phyloP scores from a whole-genome alignment of 352 stramenopile genomes.

The Nothophytophthora sp. region DNA sequence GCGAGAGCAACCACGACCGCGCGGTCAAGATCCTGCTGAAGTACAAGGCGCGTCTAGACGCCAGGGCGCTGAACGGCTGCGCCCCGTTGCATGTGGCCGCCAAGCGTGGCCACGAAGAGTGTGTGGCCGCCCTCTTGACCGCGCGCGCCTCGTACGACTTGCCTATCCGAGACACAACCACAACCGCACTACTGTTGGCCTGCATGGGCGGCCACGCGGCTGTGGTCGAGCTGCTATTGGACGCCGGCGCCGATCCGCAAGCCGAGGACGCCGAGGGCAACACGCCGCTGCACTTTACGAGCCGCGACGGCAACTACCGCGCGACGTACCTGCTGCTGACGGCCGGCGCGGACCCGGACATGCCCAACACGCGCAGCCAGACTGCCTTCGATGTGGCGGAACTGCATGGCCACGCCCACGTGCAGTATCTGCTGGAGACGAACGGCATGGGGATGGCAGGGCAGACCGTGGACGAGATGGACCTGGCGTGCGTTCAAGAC shows the following conservation, averaged over 20 bases:
- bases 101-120: conserved; percentile 48
- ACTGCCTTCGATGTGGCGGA: conserved; percentile 82
- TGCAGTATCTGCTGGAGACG: conserved; percentile 80
- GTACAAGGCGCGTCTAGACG: conserved; percentile 50
- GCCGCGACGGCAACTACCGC: conserved; percentile 73
- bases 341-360: conserved; percentile 81
- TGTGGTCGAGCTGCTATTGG: conserved; percentile 72
- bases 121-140: conserved; percentile 48
- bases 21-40: conserved; percentile 60
- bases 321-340: conserved; percentile 79
- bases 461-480: conserved; percentile 58
- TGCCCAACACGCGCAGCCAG: conserved; percentile 80
- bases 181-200: conserved; percentile 78
- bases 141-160: conserved; percentile 53
- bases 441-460: conserved; percentile 63
- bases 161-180: conserved; percentile 34
- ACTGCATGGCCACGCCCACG: conserved; percentile 61
- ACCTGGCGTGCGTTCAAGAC: conserved; percentile 66
- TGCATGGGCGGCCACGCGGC: conserved; percentile 51
- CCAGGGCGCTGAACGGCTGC: conserved; percentile 44
- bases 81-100: conserved; percentile 64
- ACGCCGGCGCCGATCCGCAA: conserved; percentile 73
- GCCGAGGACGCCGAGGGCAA: conserved; percentile 79
- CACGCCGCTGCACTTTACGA: conserved; percentile 81
- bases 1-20: conserved; percentile 60